These are phyloP conservation scores for Flaveria floridana DNA, from an alignment of 140 eudicot genomes.

Conservation along the genomic window DNA sequence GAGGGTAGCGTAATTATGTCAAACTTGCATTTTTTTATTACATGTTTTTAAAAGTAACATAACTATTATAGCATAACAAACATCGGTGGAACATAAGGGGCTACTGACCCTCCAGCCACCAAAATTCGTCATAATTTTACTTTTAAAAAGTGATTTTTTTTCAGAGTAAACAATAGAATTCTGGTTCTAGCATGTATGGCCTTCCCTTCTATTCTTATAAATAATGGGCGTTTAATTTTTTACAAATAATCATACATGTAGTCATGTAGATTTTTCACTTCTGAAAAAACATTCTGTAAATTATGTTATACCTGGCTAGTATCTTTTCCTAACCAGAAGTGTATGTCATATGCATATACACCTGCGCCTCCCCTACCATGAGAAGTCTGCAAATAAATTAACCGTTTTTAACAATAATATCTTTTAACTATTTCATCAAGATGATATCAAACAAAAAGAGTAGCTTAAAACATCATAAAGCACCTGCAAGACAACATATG, in stretches of 20 bases:
- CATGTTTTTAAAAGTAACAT: neutral
- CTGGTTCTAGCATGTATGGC: neutral
- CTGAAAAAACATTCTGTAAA: neutral
- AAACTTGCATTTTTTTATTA: neutral
- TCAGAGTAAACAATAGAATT: neutral
- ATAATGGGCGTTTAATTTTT: neutral
- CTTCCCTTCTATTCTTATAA: neutral
- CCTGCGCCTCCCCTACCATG: slow-evolving; percentile 28
- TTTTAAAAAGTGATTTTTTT: too few species aligned
- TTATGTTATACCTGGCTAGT: slow-evolving; percentile 23
- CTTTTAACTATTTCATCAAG: neutral
- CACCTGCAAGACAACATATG: slow-evolving; percentile 84
- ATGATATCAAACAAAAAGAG: slow-evolving; percentile 4
- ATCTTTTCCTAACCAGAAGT: slow-evolving; percentile 35
- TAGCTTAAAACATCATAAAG: slow-evolving; percentile 7
- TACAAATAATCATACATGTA: neutral
- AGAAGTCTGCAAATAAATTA: slow-evolving; percentile 31
- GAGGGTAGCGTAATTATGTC: neutral
- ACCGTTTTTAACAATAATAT: neutral
- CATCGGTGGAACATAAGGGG: neutral
- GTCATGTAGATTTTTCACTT: neutral
- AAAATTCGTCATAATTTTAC: neutral
- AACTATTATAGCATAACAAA: neutral
- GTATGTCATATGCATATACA: slow-evolving; percentile 22
- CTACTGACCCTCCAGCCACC: neutral